Percentiles rank a stretch among this genome's conserved stretches.
These are phyloP conservation scores for Sugiyamaella neomexicana DNA, from an alignment of 1,139 yeast species.

Conservation along the genomic window DNA sequence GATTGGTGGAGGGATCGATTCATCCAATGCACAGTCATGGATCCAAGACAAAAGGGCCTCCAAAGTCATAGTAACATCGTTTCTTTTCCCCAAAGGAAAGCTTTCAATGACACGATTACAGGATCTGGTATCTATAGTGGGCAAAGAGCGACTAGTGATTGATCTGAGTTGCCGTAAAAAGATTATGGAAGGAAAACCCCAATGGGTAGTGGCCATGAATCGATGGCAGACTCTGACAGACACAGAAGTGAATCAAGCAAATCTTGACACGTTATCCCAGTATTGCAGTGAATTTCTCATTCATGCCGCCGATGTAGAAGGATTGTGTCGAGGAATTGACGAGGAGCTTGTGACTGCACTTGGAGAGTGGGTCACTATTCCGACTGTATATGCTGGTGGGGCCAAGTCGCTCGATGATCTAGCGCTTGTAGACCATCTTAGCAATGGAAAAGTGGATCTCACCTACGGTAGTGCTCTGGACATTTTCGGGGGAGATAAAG, in stretches of 20 bases:
- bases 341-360: conserved; percentile 66
- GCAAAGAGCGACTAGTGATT: conserved; percentile 71
- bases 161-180: conserved; percentile 75
- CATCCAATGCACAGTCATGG: conserved; percentile 75
- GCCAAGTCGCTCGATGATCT: conserved; percentile 75
- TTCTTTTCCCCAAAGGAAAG: conserved; percentile 68
- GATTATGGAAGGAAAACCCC: conserved; percentile 33
- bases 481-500: conserved; percentile 86
- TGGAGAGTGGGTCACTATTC: conserved; percentile 79
- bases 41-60: conserved; percentile 59
- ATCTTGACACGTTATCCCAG: conserved; percentile 54
- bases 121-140: conserved; percentile 52
- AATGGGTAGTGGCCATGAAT: conserved; percentile 94
- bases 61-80: conserved; percentile 89
- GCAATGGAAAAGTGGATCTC: conserved; percentile 81
- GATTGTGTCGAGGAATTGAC: conserved; percentile 90
- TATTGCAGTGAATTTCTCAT: conserved; percentile 85
- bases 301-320: conserved; percentile 99
- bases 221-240: conserved; percentile 92
- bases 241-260: conserved; percentile 53
- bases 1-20: conserved; percentile 89
- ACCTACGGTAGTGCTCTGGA: conserved; percentile 93
- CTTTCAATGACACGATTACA: conserved; percentile 58
- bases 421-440: conserved; percentile 59
- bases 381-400: conserved; percentile 95